A percentile compares a stretch with the other conserved stretches of the same genome.
These are phyloP conservation scores for Colletotrichum incanum DNA, from an alignment of 2,329 filamentous ascomycete species.

Conservation along the genomic window DNA sequence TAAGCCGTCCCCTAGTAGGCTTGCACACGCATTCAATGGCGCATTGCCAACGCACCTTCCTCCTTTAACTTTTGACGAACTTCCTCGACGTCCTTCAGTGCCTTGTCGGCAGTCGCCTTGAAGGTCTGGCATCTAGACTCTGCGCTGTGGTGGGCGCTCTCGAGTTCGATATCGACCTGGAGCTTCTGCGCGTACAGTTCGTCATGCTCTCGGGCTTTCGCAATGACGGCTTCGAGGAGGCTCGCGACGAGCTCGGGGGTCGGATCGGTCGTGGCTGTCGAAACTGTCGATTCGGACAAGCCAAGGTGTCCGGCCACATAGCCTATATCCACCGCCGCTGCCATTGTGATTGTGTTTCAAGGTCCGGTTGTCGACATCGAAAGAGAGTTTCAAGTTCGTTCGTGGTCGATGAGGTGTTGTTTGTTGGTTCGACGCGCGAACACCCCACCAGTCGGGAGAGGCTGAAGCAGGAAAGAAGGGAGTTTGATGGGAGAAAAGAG, in stretches of 20 bases:
- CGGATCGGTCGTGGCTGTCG: constrained; percentile 74
- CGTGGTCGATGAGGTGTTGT: neutral
- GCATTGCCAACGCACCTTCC: constrained; percentile 75
- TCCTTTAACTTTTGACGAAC: constrained; percentile 85
- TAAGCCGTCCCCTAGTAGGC: neutral
- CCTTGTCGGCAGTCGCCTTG: constrained; percentile 86
- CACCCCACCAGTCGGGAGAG: constrained; percentile 15
- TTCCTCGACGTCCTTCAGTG: constrained; percentile 86
- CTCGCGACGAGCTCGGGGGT: constrained; percentile 84
- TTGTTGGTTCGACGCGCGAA: constrained; percentile 29
- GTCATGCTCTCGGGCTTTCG: constrained; percentile 87
- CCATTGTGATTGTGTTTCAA: constrained; percentile 52
- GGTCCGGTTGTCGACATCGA: constrained; percentile 34
- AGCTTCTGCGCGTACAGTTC: constrained; percentile 89
- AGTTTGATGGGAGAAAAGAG: neutral
- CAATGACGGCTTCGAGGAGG: constrained; percentile 81
- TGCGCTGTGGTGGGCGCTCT: constrained; percentile 87
- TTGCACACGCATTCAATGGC: neutral
- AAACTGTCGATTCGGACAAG: constrained; percentile 76
- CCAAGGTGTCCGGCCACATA: constrained; percentile 82
- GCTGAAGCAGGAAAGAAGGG: neutral
- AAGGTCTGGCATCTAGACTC: constrained; percentile 87
- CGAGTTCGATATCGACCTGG: constrained; percentile 90
- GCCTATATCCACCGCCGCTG: constrained; percentile 74
- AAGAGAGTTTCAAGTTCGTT: neutral